These are phyloP conservation scores for Nakaseomyces kungkrabaensis DNA, from an alignment of 1,139 yeast genomes.

Conservation along the genomic window DNA sequence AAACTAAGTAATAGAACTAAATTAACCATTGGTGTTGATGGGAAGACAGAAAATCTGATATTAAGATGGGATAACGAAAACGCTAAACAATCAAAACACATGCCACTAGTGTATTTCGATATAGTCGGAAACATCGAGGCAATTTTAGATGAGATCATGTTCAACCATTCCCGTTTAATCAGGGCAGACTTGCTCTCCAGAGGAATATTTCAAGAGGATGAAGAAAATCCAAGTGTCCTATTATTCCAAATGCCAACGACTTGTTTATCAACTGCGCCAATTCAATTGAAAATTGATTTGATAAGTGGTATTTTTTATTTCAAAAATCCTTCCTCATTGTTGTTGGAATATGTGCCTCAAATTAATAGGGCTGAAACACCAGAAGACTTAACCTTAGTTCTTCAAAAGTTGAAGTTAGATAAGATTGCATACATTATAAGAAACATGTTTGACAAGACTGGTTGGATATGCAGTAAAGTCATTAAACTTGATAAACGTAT, in stretches of 20 bases:
- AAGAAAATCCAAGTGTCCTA: conserved; percentile 23
- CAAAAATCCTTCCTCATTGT: conserved; percentile 37
- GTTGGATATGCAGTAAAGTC: conserved; percentile 55
- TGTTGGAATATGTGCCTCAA: conserved; percentile 31
- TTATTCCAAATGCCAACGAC: conserved; percentile 29
- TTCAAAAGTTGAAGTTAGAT: conserved; percentile 42
- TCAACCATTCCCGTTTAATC: conserved; percentile 27
- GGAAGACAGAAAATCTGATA: conserved; percentile 37
- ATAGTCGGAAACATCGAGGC: conserved; percentile 31
- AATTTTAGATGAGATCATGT: conserved; percentile 30
- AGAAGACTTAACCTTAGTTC: conserved; percentile 26
- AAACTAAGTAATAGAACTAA: conserved; percentile 39
- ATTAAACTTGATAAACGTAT: conserved; percentile 35
- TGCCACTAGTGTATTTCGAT: conserved; percentile 25
- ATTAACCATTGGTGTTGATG: conserved; percentile 60
- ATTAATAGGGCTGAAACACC: conserved; percentile 32
- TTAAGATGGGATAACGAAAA: conserved; percentile 48
- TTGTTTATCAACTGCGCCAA: conserved; percentile 29
- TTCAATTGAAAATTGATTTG: conserved; percentile 32
- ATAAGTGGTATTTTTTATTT: conserved; percentile 40
- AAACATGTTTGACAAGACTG: conserved; percentile 49
- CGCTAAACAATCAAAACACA: conserved; percentile 18
- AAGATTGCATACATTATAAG: conserved; percentile 44
- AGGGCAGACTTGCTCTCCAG: conserved; percentile 23
- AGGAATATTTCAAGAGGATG: conserved; percentile 26